Percentiles rank a stretch among this genome's conserved stretches.
phyloP scores from a whole-genome alignment of 306 rosid species.

The Macrotyloma uniflorum region DNA sequence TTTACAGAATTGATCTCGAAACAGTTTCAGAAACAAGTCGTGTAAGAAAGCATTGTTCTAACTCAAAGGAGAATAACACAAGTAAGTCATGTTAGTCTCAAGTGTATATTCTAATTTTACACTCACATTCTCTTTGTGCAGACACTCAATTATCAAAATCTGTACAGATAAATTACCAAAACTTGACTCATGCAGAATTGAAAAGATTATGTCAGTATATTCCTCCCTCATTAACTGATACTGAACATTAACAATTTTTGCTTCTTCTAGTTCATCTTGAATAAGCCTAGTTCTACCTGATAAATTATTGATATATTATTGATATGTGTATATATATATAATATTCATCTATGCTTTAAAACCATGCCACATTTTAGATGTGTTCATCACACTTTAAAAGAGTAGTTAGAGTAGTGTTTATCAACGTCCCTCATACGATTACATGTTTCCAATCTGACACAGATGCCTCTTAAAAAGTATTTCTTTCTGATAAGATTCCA shows the following conservation, averaged over 20 bases:
- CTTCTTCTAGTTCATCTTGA: slow-evolving; percentile 28
- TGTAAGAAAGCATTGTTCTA: too few relatives aligned
- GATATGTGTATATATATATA: neutral
- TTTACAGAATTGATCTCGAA: too few relatives aligned
- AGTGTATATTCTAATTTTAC: neutral
- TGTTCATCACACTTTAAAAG: slow-evolving; percentile 6
- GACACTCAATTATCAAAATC: neutral
- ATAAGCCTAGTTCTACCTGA: neutral
- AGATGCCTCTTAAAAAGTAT: slow-evolving; percentile 22
- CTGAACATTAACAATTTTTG: slow-evolving; percentile 23
- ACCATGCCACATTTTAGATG: slow-evolving; percentile 20
- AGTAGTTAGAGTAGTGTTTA: neutral
- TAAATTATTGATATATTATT: neutral
- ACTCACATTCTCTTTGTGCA: neutral
- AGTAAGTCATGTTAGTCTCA: neutral
- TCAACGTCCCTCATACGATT: slow-evolving; percentile 16
- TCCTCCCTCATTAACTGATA: too few relatives aligned
- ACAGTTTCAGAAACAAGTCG: too few relatives aligned
- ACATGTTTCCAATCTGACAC: slow-evolving; percentile 3
- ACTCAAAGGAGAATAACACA: too few relatives aligned
- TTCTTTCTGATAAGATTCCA: slow-evolving; percentile 38
- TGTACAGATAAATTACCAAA: too few relatives aligned
- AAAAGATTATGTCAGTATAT: neutral
- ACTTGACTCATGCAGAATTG: neutral
- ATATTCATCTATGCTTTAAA: slow-evolving; percentile 12